These are phyloP conservation scores for Colletotrichum camelliae DNA, from an alignment of 2,329 filamentous ascomycete species.

Conservation along the genomic window DNA sequence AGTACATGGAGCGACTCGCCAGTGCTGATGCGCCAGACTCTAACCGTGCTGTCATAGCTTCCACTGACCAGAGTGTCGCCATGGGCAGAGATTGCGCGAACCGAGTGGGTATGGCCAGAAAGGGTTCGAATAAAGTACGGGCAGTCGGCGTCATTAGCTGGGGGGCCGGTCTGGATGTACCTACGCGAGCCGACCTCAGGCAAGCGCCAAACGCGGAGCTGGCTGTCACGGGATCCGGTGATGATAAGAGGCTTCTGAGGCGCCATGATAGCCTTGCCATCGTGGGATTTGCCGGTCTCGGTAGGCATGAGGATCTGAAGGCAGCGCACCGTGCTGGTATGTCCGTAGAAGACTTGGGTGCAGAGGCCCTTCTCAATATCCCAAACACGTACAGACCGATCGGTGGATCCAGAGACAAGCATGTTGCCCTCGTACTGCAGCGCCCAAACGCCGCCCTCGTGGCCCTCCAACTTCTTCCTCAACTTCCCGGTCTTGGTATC, in stretches of 20 bases:
- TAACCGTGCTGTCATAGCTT: conserved; percentile 93
- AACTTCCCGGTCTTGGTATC: conserved; percentile 93
- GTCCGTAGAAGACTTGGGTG: conserved; percentile 95
- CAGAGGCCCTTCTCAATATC: conserved; percentile 93
- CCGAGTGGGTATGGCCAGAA: conserved; percentile 87
- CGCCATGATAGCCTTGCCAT: conserved; percentile 84
- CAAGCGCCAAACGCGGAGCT: conserved; percentile 91
- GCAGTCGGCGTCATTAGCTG: conserved; percentile 79
- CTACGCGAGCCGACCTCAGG: conserved; percentile 79
- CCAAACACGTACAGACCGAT: conserved; percentile 98
- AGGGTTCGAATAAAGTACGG: conserved; percentile 93
- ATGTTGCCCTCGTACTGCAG: conserved; percentile 95
- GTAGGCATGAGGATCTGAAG: conserved; percentile 92
- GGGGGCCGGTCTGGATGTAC: conserved; percentile 80
- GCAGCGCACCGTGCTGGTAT: conserved; percentile 96
- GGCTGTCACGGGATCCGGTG: conserved; percentile 94
- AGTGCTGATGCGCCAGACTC: conserved; percentile 97
- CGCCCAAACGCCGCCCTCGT: conserved; percentile 98
- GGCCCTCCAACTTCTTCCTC: conserved; percentile 83
- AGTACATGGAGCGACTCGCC: conserved; percentile 86
- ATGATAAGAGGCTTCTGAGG: conserved; percentile 96
- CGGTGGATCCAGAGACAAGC: conserved; percentile 93
- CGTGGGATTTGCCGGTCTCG: conserved; percentile 71
- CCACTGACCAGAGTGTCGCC: conserved; percentile 96
- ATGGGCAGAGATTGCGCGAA: conserved; percentile 93